Evolutionary conservation across 2,329 filamentous ascomycete genomes (phyloP), one percentile per base, ranked within the genome.

Genomic region (Trichoderma sp.): DNA sequence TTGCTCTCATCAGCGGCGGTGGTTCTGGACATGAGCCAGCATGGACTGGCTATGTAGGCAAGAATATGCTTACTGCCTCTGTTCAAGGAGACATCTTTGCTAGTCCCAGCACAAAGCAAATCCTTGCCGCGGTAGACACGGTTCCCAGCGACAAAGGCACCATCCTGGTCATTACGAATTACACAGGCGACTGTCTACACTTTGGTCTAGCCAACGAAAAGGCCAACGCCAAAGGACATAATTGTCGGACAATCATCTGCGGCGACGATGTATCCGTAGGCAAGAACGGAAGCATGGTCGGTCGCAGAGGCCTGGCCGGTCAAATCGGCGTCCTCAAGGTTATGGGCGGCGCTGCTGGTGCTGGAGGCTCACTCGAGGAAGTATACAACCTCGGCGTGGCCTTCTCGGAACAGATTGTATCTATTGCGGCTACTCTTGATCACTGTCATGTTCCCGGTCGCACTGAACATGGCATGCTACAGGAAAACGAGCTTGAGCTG

Each of bases 181-280:
- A 90, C 76, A 89, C 88, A 0, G 88, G 88, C 58, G 88, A 89
- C 76, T 88, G 87, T 69, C 79, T 89, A 70, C 88, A 89, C 75
- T 88, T 89, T 72, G 87, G 87, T 1, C 78, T 89, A 14, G 87
- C 87, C 2, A 85, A 85, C 62, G 87, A 88, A 72, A 88, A 84
- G 77, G 87, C 85, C 47, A 83, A 83, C 59, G 85, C 86, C 5
- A 81, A 79, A 27, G 87, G 87, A 21, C 83, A 85, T 72, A 83
- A 81, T 63, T 86, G 86, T 72, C 80, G 82, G 68, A 86, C 89
- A 76, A 84, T 89, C 70, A 85, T 89, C 71, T 89, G 88, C 70
- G 88, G 87, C 49, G 89, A 91, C 72, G 89, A 91, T 74, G 89
- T 91, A 8, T 88, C 87, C 0, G 87, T 91, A 29, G 88, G 87